Percentiles rank a stretch among this genome's conserved stretches.
Conservation (phyloP, 768 basidiomycete species). For the Russula dissimulans region DNA sequence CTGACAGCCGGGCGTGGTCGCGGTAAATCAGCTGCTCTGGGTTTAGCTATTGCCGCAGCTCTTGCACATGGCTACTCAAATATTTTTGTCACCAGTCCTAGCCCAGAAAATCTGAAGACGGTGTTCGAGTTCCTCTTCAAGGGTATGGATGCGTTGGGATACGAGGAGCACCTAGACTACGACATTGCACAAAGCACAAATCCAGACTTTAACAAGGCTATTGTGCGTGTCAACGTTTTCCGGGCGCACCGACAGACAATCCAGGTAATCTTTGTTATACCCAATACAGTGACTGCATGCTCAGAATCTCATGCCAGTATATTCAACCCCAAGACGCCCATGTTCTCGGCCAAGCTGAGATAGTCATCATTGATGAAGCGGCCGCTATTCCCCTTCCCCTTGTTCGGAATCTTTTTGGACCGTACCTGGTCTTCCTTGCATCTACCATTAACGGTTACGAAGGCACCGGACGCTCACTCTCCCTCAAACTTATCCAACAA, state of each 20-base stretch:
- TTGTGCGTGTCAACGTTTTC: constrained; percentile 93
- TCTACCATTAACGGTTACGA: constrained; percentile 99
- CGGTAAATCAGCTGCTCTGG: constrained; percentile 95
- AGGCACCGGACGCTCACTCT: constrained; percentile 97
- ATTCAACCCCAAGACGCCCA: constrained; percentile 98
- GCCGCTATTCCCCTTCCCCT: constrained; percentile 96
- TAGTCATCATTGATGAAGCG: constrained; percentile 96
- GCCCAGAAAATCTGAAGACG: constrained; percentile 95
- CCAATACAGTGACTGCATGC: not conserved
- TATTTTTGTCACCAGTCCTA: constrained; percentile 96
- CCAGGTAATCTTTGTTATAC: constrained; percentile 48
- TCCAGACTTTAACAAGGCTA: constrained; percentile 88
- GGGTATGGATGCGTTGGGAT: constrained; percentile 87
- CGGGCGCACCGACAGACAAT: constrained; percentile 92
- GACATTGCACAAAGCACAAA: constrained; percentile 94
- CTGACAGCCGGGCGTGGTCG: constrained; percentile 92
- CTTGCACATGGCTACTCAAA: constrained; percentile 92
- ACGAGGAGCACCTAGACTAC: constrained; percentile 96
- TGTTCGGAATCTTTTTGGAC: constrained; percentile 89
- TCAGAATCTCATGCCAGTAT: constrained; percentile 46
- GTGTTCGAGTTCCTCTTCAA: constrained; percentile 98
- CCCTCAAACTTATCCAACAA: constrained; percentile 95
- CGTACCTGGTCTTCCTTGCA: constrained; percentile 96
- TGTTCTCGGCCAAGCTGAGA: constrained; percentile 93
- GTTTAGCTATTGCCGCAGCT: constrained; percentile 87